Percentiles rank a stretch among this genome's conserved stretches.
phyloP scores from a whole-genome alignment of 129 eudicot genomes.

The Chrysanthemum seticuspe region DNA sequence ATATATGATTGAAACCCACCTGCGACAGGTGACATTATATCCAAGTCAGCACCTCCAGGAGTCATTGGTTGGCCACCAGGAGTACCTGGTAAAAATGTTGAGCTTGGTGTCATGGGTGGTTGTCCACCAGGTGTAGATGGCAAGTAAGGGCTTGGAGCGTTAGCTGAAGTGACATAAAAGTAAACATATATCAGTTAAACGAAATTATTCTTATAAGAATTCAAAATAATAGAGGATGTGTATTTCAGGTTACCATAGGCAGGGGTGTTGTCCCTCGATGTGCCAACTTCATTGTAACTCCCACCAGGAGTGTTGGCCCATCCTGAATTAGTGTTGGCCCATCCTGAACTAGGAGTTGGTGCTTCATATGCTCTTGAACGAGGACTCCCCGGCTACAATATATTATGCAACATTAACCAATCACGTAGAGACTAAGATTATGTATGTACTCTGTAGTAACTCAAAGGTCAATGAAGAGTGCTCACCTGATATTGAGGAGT shows the following conservation, averaged over 20 bases:
- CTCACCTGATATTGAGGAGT: slow-evolving; percentile 93
- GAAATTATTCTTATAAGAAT: too few species aligned
- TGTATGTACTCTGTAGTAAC: not conserved
- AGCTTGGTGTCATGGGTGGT: slow-evolving; percentile 99
- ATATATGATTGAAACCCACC: slow-evolving; percentile 42
- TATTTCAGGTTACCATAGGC: slow-evolving; percentile 51
- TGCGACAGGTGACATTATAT: slow-evolving; percentile 90
- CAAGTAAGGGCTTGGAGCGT: slow-evolving; percentile 98
- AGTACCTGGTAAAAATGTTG: slow-evolving; percentile 91
- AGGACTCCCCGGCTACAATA: slow-evolving; percentile 85
- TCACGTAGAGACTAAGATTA: not conserved
- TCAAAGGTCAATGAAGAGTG: not conserved
- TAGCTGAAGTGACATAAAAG: slow-evolving; percentile 48
- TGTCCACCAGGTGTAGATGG: slow-evolving; percentile 98
- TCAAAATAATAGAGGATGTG: not conserved
- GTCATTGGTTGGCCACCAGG: slow-evolving; percentile 99
- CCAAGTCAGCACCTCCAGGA: slow-evolving; percentile 96
- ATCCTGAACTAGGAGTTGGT: slow-evolving; percentile 96
- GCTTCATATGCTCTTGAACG: slow-evolving; percentile 91
- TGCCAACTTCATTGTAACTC: slow-evolving; percentile 87
- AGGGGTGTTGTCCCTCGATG: slow-evolving; percentile 78
- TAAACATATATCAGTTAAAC: not conserved
- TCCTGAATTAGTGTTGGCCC: slow-evolving; percentile 90
- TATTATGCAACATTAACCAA: not conserved
- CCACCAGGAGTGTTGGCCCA: slow-evolving; percentile 83